phyloP scores from a whole-genome alignment of 2,329 filamentous ascomycete species.

The Diaporthe citrichinensis region DNA sequence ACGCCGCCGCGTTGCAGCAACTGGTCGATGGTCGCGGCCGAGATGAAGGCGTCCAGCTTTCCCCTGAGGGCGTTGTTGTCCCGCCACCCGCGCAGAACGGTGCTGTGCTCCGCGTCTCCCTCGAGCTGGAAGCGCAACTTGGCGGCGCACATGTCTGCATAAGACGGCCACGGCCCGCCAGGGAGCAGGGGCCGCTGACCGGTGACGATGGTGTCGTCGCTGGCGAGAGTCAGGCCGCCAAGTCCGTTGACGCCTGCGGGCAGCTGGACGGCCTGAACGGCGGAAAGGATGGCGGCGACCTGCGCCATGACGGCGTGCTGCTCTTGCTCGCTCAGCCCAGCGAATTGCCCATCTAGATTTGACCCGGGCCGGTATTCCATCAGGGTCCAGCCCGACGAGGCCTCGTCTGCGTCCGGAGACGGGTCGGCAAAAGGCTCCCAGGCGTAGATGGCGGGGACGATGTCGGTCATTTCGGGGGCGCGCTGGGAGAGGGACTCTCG shows the following conservation, averaged over 20 bases:
- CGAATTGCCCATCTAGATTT: conserved; percentile 45
- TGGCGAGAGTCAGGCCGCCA: conserved; percentile 46
- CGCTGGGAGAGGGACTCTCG: conserved; percentile 39
- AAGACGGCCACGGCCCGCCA: conserved; percentile 43
- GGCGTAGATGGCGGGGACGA: conserved; percentile 47
- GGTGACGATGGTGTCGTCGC: conserved; percentile 40
- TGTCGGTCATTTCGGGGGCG: conserved; percentile 5
- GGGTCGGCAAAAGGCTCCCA: conserved; percentile 36
- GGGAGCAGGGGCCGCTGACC: conserved; percentile 41
- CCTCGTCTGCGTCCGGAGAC: conserved; percentile 17
- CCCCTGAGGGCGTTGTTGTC: conserved; percentile 25
- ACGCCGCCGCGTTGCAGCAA: conserved; percentile 40
- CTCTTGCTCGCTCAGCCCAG: conserved; percentile 30
- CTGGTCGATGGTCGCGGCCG: conserved; percentile 10
- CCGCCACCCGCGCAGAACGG: conserved; percentile 45
- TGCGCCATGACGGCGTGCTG: conserved; percentile 43
- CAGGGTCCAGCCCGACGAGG: conserved; percentile 46
- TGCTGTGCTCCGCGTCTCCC: conserved; percentile 39
- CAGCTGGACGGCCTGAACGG: conserved; percentile 43
- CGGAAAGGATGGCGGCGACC: conserved; percentile 45
- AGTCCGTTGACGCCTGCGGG: conserved; percentile 40
- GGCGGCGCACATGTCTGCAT: conserved; percentile 41
- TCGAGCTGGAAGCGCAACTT: conserved; percentile 40
- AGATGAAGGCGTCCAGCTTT: conserved; percentile 43
- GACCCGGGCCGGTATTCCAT: conserved; percentile 46